Evolutionary conservation across 2,329 filamentous ascomycete genomes (phyloP).

Genomic region (Neofusicoccum sp.): DNA sequence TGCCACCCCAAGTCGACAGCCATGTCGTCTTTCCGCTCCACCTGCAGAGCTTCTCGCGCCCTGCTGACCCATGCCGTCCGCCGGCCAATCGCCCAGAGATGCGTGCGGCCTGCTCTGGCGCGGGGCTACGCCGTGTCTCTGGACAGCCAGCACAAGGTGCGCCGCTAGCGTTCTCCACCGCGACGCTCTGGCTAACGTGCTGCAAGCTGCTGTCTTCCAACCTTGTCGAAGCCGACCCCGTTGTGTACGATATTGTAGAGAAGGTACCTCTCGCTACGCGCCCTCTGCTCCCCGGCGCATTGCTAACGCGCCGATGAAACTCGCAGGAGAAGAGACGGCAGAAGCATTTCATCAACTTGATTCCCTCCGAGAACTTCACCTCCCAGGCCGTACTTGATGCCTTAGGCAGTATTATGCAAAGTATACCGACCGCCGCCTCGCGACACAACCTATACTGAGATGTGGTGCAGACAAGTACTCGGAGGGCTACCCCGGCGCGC

Average conservation of each 20-base stretch:
- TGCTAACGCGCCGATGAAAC: constrained; percentile 10
- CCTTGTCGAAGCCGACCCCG: constrained; percentile 82
- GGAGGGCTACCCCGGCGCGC: constrained; percentile 95
- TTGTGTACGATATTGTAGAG: constrained; percentile 86
- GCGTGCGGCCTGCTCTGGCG: constrained; percentile 36
- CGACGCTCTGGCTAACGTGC: constrained; percentile 23
- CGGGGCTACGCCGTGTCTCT: constrained; percentile 46
- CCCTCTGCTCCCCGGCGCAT: not conserved
- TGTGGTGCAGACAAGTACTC: constrained; percentile 84
- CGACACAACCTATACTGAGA: constrained; percentile 41
- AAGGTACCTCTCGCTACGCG: constrained; percentile 60
- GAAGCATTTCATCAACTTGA: constrained; percentile 98
- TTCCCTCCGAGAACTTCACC: constrained; percentile 98
- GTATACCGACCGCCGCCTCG: constrained; percentile 66
- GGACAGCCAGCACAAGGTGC: constrained; percentile 53
- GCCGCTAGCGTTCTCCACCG: not conserved
- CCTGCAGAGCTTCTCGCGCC: constrained; percentile 43
- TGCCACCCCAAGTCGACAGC: constrained; percentile 23
- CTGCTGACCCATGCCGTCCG: constrained; percentile 28
- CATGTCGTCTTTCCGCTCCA: constrained; percentile 47
- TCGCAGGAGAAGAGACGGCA: constrained; percentile 88
- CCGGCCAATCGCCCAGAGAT: constrained; percentile 27
- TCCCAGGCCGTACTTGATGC: constrained; percentile 98
- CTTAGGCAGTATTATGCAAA: constrained; percentile 64
- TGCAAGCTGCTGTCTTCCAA: constrained; percentile 74